Evolutionary conservation across 2,329 filamentous ascomycete species (phyloP), one percentile per base, ranked within the genome.

Genomic region (Aspergillus fumigatus): DNA sequence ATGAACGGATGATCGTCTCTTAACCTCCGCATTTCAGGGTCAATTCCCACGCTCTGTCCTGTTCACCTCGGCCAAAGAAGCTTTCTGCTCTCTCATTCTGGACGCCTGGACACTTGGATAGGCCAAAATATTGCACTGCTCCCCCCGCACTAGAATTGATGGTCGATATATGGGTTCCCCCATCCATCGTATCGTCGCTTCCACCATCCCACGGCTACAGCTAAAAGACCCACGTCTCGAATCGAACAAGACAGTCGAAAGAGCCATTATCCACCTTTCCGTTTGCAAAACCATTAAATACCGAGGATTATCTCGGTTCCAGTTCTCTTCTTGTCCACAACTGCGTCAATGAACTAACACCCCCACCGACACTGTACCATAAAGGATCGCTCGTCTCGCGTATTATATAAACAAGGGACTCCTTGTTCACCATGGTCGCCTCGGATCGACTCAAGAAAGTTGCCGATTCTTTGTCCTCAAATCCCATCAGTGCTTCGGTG

Each of bases 371-470:
- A 8, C 9, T 45, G 41, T 45, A 23, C 7, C 41, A 45, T 19
- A 45, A 45, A 8, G 3, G 8, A 10, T 14, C 41, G n/a, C n/a
- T 3, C 40, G 40, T 11, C n/a, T 25, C 45, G 38, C 17, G 10
- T 27, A 48, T 14, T 25, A 49, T 52, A 35, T 26, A n/a, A 43
- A 1, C 35, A n/a, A 19, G 48, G 48, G 2, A 50, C 23, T 54
- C 29, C 45, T 50, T 35, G 9, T 6, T 6, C 29, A 43, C 26
- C 26, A 57, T 57, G 57, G 51, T 17, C n/a, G 48, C 26, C 19
- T 27, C 51, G 7, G 19, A 47, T 35, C 41, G 50, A 43, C 50
- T 57, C 47, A 43, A 32, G 23, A 29, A 53, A 43, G 10, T 60
- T 3, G 11, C 55, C 25, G n/a, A 25, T 3, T 48, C 29, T 10